Evolutionary conservation across 2,329 filamentous ascomycete species (phyloP).

Genomic region (Aspergillus persii): DNA sequence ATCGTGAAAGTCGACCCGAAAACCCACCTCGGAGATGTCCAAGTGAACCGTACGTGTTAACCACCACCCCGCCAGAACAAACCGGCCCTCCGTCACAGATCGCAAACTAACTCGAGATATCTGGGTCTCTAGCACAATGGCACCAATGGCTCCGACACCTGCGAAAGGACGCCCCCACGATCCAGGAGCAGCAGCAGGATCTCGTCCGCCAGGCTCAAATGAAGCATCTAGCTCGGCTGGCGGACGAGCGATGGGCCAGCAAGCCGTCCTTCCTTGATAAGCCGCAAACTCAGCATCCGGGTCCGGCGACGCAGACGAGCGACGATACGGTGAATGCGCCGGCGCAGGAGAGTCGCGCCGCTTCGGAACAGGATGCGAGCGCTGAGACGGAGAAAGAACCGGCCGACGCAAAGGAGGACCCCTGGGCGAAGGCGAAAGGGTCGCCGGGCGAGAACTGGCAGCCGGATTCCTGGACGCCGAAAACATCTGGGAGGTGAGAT

Average conservation of each 20-base stretch:
- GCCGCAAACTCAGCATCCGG: slow-evolving; percentile 50
- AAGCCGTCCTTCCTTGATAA: slow-evolving; percentile 59
- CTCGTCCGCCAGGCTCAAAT: slow-evolving; percentile 56
- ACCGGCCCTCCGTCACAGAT: background rate
- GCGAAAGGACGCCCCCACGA: slow-evolving; percentile 53
- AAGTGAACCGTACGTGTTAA: slow-evolving; percentile 53
- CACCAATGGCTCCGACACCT: slow-evolving; percentile 67
- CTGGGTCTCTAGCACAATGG: slow-evolving; percentile 56
- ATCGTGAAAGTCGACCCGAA: slow-evolving; percentile 57
- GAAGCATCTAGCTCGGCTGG: slow-evolving; percentile 57
- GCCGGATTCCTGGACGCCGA: slow-evolving; percentile 61
- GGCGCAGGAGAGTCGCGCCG: slow-evolving; percentile 3
- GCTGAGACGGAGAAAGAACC: slow-evolving; percentile 27
- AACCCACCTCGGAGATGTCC: slow-evolving; percentile 58
- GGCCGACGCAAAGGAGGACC: slow-evolving; percentile 38
- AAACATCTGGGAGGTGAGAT: slow-evolving; percentile 38
- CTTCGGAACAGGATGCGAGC: background rate
- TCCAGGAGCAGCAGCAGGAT: slow-evolving; percentile 60
- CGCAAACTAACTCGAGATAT: slow-evolving; percentile 14
- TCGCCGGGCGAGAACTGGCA: slow-evolving; percentile 65
- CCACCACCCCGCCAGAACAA: background rate
- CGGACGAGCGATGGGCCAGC: slow-evolving; percentile 61
- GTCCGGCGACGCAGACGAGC: slow-evolving; percentile 44
- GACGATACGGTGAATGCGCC: slow-evolving; percentile 41
- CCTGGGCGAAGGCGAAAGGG: slow-evolving; percentile 59